Conservation (phyloP, 139 green algal genomes). For the Raphidocelis subcapitata region DNA sequence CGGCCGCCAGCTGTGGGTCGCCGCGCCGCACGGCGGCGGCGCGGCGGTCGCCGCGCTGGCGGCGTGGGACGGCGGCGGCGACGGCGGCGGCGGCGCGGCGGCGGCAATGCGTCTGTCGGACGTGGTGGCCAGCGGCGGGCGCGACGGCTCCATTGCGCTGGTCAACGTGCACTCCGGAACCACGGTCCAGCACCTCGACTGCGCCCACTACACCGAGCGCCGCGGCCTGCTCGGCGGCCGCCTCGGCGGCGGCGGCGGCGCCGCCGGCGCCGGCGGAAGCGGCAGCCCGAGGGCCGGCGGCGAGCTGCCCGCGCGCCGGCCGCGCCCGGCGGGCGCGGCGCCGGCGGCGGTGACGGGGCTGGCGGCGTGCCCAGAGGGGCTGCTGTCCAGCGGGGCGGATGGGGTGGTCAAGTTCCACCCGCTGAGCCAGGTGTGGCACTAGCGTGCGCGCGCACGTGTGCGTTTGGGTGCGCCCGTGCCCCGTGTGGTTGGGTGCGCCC, state of each 20-base stretch:
- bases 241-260: slow-evolving; percentile 6
- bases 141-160: slow-evolving; percentile 43
- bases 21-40: not conserved
- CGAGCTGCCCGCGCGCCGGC: slow-evolving; percentile 1
- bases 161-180: slow-evolving; percentile 15
- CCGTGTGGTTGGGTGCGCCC: too few relatives aligned
- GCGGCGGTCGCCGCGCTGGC: not conserved
- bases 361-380: slow-evolving; percentile 39
- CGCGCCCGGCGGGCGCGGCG: not conserved
- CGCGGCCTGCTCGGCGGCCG: slow-evolving; percentile 20
- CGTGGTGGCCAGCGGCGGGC: slow-evolving; percentile 44
- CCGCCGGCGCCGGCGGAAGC: not conserved
- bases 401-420: slow-evolving; percentile 56
- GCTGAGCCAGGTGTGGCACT: slow-evolving; percentile 14
- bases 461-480: too few relatives aligned
- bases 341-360: slow-evolving; percentile 51
- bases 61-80: not conserved
- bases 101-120: slow-evolving; percentile 8
- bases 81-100: not conserved
- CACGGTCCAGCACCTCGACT: slow-evolving; percentile 39
- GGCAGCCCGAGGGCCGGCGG: too few relatives aligned
- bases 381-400: slow-evolving; percentile 60
- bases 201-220: slow-evolving; percentile 24
- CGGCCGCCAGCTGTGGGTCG: slow-evolving; percentile 12
- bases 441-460: too few relatives aligned